phyloP scores from a whole-genome alignment of 2,329 filamentous ascomycete species.

The Neonectria coccinea region DNA sequence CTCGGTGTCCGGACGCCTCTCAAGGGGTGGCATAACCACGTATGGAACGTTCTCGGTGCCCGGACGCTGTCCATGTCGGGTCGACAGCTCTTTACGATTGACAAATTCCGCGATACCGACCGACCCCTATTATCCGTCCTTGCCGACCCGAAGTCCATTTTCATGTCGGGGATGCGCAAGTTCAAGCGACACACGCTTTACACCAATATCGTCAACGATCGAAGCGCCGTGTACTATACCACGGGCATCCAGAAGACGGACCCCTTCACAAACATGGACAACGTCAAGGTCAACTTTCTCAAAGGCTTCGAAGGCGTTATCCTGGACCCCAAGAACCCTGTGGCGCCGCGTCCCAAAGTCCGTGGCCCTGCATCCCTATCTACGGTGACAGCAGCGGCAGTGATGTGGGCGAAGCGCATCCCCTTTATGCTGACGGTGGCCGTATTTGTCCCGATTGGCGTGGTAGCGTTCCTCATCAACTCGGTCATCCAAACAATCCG shows the following conservation, averaged over 20 bases:
- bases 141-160: conserved; percentile 86
- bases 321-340: conserved; percentile 74
- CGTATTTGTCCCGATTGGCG: conserved; percentile 79
- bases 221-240: conserved; percentile 85
- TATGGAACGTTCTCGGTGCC: conserved; percentile 88
- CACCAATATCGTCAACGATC: conserved; percentile 88
- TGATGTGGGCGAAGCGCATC: conserved; percentile 61
- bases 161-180: conserved; percentile 79
- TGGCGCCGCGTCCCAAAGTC: conserved; percentile 60
- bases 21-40: conserved; percentile 72
- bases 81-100: conserved; percentile 87
- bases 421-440: conserved; percentile 74
- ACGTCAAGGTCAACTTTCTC: conserved; percentile 78
- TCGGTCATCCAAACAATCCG: conserved; percentile 80
- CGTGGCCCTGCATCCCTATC: conserved; percentile 45
- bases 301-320: conserved; percentile 80
- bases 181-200: conserved; percentile 86
- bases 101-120: conserved; percentile 86
- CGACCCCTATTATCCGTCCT: conserved; percentile 83
- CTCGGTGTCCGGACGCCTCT: conserved; percentile 79
- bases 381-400: conserved; percentile 48
- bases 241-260: conserved; percentile 81
- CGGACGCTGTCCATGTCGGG: conserved; percentile 86
- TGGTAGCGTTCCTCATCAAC: conserved; percentile 79
- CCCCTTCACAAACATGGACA: conserved; percentile 77